Evolutionary conservation across 2,329 filamentous ascomycete genomes (phyloP), one percentile per base, ranked within the genome.

Genomic region (Cladosporium sp.): DNA sequence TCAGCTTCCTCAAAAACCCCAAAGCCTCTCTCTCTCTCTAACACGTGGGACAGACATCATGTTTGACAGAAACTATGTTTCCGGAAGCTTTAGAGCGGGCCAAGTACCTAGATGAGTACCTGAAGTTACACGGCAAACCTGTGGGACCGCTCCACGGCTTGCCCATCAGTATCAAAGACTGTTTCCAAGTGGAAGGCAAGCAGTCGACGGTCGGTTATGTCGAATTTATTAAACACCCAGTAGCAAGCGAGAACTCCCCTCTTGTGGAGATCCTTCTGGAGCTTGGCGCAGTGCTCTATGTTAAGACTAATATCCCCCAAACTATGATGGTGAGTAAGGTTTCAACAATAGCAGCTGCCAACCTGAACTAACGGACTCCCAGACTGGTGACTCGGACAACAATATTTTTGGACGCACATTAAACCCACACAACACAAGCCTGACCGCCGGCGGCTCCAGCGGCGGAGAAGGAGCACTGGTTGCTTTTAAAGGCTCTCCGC

Each of bases 281-380:
- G n/a, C 75, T 78, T 4, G 83, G 83, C 3, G 83, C 84, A 1
- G 79, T 86, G 0, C 67, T 83, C 1, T 82, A 83, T 68, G 80
- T 77, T 72, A 85, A 86, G 72, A 86, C 84, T 3, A 86, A 85
- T 66, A 74, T 86, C 1, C 83, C 85, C 2, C 82, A 84, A 67
- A 85, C 83, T 0, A 78, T 86, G 68, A 82, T 84, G 82, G 48
- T 51, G 16, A 51, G 48, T 51, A 26, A 23, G 48, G 25, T 51
- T 43, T 21, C 43, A 16, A 23, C 48, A 16, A 11, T 25, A 23
- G 6, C 48, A 51, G 21, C 48, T 25, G 48, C 48, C 21, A 51
- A 7, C 6, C 6, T 26, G 5, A 18, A 51, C 48, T 51, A 16
- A 51, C 25, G 23, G 23, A 6, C 5, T 51, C 18, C 18, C 48